Conservation (phyloP, 2,329 filamentous ascomycete species). For the Aureobasidium sp. region DNA sequence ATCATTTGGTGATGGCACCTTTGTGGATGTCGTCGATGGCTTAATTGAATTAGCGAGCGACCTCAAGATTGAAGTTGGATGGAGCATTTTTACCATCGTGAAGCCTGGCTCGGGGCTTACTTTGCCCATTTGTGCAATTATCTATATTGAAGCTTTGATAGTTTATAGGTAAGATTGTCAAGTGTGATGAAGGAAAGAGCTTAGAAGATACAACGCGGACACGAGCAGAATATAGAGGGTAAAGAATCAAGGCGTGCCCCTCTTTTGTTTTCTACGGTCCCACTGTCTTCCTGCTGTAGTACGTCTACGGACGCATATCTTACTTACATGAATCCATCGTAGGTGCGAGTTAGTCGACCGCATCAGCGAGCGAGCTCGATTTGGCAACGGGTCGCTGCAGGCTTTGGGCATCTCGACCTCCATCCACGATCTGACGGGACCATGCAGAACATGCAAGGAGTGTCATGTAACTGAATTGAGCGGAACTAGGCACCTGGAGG, state of each 20-base stretch:
- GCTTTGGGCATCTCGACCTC: slow-evolving; percentile 1
- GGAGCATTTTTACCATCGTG: neutral
- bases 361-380: slow-evolving; percentile 1
- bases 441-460: slow-evolving; percentile 10
- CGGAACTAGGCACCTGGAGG: slow-evolving; percentile 4
- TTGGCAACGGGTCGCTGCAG: slow-evolving; percentile 7
- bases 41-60: neutral
- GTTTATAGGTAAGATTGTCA: neutral
- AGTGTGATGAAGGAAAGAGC: neutral
- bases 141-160: neutral
- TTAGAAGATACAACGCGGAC: neutral
- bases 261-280: slow-evolving; percentile 9
- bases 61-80: neutral
- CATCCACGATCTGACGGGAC: neutral
- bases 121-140: neutral
- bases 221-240: neutral
- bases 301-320: slow-evolving; percentile 6
- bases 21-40: slow-evolving; percentile 10
- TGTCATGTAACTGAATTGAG: slow-evolving; percentile 9
- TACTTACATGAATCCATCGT: slow-evolving; percentile 9
- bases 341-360: neutral
- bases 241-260: slow-evolving; percentile 2
- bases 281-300: neutral
- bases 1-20: slow-evolving; percentile 1
- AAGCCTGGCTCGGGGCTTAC: neutral